Evolutionary conservation across 2,329 filamentous ascomycete genomes (phyloP).

Genomic region (Aureobasidium sp.): DNA sequence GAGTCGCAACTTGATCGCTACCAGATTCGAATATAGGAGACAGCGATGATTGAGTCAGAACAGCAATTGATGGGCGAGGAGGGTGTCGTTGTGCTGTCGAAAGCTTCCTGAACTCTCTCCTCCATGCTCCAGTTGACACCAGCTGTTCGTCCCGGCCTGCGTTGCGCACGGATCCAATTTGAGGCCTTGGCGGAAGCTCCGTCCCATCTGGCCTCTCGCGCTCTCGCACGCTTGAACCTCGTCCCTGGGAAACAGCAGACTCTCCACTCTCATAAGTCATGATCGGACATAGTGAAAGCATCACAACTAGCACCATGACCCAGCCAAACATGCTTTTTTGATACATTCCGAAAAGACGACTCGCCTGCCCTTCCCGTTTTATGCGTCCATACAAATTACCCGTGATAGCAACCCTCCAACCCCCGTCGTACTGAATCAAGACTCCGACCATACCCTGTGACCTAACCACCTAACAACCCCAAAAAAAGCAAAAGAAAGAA

Average conservation of each 20-base stretch:
- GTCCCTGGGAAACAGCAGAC: background rate
- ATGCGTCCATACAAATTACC: slow-evolving; percentile 11
- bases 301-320: background rate
- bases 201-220: background rate
- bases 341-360: slow-evolving; percentile 2
- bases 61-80: background rate
- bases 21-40: background rate
- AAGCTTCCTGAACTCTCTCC: slow-evolving; percentile 4
- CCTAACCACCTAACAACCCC: background rate
- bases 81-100: slow-evolving; percentile 5
- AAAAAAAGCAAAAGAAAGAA: background rate
- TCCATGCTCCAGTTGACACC: slow-evolving; percentile 6
- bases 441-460: background rate
- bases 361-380: background rate
- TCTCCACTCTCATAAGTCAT: background rate
- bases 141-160: slow-evolving; percentile 5
- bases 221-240: background rate
- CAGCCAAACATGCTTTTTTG: slow-evolving; percentile 10
- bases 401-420: background rate
- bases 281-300: background rate
- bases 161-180: background rate
- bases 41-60: background rate
- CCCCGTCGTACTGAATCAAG: background rate
- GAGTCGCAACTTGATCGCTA: background rate
- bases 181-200: background rate